These are phyloP conservation scores for Penicillium sp. DNA, from an alignment of 2,329 filamentous ascomycete genomes.

Conservation along the genomic window DNA sequence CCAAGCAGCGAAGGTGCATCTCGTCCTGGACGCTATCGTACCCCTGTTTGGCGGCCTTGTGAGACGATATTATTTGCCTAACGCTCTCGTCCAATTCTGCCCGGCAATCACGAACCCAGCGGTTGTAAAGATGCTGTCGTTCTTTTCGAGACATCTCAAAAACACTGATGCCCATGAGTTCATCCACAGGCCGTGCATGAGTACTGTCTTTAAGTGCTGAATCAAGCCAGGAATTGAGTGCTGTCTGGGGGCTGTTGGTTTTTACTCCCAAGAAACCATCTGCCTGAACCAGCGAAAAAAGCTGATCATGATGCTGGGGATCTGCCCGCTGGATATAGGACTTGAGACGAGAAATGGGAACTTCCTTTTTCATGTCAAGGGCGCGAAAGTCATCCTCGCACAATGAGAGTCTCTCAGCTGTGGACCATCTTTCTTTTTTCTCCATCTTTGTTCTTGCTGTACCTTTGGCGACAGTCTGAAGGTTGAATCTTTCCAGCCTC, in stretches of 20 bases:
- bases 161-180: neutral
- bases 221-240: slow-evolving; percentile 1
- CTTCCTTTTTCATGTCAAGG: slow-evolving; percentile 7
- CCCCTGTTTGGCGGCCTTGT: neutral
- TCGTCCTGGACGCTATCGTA: slow-evolving; percentile 23
- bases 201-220: neutral
- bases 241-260: neutral
- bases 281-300: neutral
- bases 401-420: slow-evolving; percentile 14
- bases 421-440: slow-evolving; percentile 17
- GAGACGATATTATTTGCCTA: neutral
- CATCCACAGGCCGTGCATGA: neutral
- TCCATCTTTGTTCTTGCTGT: slow-evolving; percentile 38
- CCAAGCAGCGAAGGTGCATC: slow-evolving; percentile 28
- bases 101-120: neutral
- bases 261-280: neutral
- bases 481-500: slow-evolving; percentile 50
- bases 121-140: neutral
- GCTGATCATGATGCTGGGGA: neutral
- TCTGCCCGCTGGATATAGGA: slow-evolving; percentile 6
- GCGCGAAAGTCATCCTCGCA: slow-evolving; percentile 12
- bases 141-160: slow-evolving; percentile 2
- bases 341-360: slow-evolving; percentile 1
- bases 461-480: slow-evolving; percentile 39
- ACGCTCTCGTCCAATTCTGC: neutral